These are phyloP conservation scores for Aspergillus arachidicola DNA, from an alignment of 2,329 filamentous ascomycete species.

Conservation along the genomic window DNA sequence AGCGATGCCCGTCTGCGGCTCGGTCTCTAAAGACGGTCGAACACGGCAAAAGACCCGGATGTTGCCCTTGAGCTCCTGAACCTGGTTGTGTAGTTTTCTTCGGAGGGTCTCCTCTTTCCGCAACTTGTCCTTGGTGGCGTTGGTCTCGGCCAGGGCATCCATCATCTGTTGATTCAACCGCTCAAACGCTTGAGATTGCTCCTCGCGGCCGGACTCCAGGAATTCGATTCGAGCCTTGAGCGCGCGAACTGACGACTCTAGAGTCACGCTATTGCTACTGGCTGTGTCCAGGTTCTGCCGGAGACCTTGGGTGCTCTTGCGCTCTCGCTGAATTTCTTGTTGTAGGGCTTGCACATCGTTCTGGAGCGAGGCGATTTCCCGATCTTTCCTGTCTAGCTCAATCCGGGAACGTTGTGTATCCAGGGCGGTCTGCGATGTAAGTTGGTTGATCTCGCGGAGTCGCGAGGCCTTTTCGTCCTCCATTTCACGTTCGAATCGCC, in stretches of 20 bases:
- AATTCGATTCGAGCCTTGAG: constrained; percentile 83
- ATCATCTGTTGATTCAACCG: constrained; percentile 79
- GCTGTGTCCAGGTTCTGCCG: constrained; percentile 63
- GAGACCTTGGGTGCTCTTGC: constrained; percentile 59
- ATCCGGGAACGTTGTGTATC: constrained; percentile 45
- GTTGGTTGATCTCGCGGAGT: constrained; percentile 43
- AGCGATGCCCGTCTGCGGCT: constrained; percentile 64
- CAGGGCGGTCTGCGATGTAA: constrained; percentile 36
- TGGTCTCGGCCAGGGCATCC: constrained; percentile 71
- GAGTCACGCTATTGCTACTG: constrained; percentile 62
- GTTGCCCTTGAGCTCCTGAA: constrained; percentile 96
- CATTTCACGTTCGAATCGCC: constrained; percentile 65
- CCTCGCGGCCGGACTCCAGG: constrained; percentile 84
- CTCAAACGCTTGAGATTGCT: constrained; percentile 83
- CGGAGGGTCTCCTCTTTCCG: constrained; percentile 89
- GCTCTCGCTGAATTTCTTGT: constrained; percentile 63
- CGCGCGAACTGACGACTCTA: constrained; percentile 75
- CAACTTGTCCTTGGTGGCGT: constrained; percentile 75
- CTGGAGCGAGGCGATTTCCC: constrained; percentile 52
- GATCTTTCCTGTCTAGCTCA: constrained; percentile 56
- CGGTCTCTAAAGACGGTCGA: constrained; percentile 68
- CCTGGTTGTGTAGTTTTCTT: constrained; percentile 92
- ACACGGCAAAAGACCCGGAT: constrained; percentile 98
- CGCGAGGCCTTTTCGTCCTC: constrained; percentile 59
- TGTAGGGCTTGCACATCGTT: constrained; percentile 44